Evolutionary conservation across 2,329 filamentous ascomycete species (phyloP), one percentile per base, ranked within the genome.

Genomic region (Rutstroemia sp.): DNA sequence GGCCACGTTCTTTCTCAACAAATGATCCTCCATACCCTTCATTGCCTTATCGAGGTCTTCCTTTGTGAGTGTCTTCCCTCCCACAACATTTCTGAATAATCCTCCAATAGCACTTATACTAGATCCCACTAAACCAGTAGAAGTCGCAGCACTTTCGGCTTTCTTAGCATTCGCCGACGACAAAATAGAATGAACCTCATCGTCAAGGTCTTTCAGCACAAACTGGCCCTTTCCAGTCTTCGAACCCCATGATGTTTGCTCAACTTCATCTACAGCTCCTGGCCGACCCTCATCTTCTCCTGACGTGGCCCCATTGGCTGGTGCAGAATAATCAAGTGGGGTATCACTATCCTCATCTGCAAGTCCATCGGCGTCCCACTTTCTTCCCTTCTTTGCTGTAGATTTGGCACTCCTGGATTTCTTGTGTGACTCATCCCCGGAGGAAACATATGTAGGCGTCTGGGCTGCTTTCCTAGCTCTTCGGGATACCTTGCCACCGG

Each of bases 1-100:
- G 0, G 94, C 94, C 27, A 99, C 92, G 67, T 99, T 99, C 77
- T 99, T 99, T 74, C 87, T 86, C 58, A 99, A 74, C 6, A 99
- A 77, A 71, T 97, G 92, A 57, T 96, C 90, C 70, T 96, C 90
- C 90, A 99, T 96, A 34, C 87, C 88, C 73, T 92, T 94, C 75
- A 99, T 85, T 2, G 94, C 89, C 71, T 95, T 95, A 60, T 90
- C 87, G 21, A 99, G 79, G 67, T 97, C 92, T 62, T 88, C 83
- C 70, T 91, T 89, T 1, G 90, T 95, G 67, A 99, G 75, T 0
- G 87, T 90, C 77, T 96, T 96, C 61, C 95, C 94, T 54, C 94
- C 94, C 0, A 99, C 87, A 41, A 99, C 87, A 69, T 96, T 97
- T 63, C 90, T 85, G 77, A 99, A 96, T 56, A 97, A 81, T 18